Conservation (phyloP, 139 green algal species). For the Micractinium sp. region DNA sequence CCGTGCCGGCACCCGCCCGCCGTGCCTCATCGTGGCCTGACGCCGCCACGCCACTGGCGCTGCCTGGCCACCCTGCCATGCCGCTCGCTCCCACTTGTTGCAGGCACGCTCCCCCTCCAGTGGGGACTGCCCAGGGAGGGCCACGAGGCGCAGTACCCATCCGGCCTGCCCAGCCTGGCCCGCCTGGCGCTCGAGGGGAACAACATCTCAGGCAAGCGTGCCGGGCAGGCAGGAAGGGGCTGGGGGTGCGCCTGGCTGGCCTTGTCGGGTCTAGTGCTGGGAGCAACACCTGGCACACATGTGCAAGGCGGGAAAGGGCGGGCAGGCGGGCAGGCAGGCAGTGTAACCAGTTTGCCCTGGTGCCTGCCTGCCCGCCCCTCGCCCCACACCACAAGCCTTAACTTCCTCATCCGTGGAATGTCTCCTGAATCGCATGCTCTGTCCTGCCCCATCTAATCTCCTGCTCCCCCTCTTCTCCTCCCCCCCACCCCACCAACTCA, state of each 20-base stretch:
- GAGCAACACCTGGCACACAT: not conserved
- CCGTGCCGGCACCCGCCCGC: too few relatives aligned
- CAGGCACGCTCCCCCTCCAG: not conserved
- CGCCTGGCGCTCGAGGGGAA: constrained; percentile 11
- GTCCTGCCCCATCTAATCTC: not conserved
- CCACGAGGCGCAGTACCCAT: not conserved
- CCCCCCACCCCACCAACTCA: not conserved
- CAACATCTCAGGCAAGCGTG: constrained; percentile 10
- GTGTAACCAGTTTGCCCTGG: too few relatives aligned
- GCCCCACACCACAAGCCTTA: too few relatives aligned
- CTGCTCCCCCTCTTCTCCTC: not conserved
- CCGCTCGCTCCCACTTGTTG: not conserved
- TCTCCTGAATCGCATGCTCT: not conserved
- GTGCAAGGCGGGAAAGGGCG: not conserved
- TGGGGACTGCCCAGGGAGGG: constrained; percentile 3
- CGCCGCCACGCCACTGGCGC: too few relatives aligned
- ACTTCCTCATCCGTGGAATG: too few relatives aligned
- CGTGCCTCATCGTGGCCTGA: too few relatives aligned
- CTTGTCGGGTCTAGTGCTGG: not conserved
- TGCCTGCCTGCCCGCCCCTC: too few relatives aligned
- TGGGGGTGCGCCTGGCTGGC: not conserved
- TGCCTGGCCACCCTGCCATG: too few relatives aligned
- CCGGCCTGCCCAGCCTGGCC: constrained; percentile 4
- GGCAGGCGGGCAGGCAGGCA: not conserved
- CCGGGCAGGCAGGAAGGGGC: not conserved